Conservation (phyloP, 2,329 filamentous ascomycete species). For the Fusarium xyrophilum region DNA sequence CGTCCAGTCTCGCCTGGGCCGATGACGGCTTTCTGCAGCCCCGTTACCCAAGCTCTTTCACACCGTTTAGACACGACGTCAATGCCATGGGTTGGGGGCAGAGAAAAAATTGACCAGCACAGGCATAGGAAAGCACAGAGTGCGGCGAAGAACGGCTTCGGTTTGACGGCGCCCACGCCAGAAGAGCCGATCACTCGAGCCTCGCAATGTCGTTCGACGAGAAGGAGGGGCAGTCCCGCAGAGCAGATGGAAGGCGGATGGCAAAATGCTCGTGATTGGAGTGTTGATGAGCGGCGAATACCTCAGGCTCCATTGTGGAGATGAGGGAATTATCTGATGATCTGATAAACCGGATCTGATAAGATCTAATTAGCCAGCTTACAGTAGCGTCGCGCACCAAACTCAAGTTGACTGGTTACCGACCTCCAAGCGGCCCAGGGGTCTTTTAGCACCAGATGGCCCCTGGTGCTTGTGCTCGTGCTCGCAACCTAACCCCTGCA, state of each 20-base stretch:
- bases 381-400: constrained; percentile 33
- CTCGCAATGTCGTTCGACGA: constrained; percentile 24
- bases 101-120: constrained; percentile 10
- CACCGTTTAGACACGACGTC: constrained; percentile 16
- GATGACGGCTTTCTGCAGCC: constrained; percentile 33
- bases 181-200: constrained; percentile 27
- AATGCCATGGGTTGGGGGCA: constrained; percentile 7
- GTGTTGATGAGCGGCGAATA: constrained; percentile 12
- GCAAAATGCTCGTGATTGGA: constrained; percentile 22
- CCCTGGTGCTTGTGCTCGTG: constrained; percentile 2
- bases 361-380: constrained; percentile 46
- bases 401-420: constrained; percentile 36
- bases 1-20: constrained; percentile 6
- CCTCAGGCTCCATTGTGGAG: constrained; percentile 40
- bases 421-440: constrained; percentile 21
- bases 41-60: constrained; percentile 5
- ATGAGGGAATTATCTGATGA: constrained; percentile 60
- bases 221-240: constrained; percentile 24
- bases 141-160: constrained; percentile 14
- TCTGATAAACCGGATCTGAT: constrained; percentile 61
- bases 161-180: constrained; percentile 21
- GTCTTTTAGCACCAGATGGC: constrained; percentile 9
- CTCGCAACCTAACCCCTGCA: constrained; percentile 12
- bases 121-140: neutral
- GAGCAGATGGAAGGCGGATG: constrained; percentile 1